Base-by-base conservation (phyloP, 306 rosid species). In the Castanospermum australe region DNA sequence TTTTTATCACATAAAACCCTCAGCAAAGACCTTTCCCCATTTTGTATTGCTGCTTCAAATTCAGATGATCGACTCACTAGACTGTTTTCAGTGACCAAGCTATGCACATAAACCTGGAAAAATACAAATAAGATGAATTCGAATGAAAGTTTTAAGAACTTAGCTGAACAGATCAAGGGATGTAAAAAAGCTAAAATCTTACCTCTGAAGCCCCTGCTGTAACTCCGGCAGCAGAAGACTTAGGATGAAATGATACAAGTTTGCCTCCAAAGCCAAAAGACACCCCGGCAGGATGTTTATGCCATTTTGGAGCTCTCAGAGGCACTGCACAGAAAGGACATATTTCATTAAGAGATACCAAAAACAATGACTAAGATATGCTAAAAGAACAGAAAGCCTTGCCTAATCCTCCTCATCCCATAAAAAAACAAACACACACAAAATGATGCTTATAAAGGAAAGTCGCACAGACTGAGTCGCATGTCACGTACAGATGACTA, bases 261-360 rank as follows among this genome's bases (percentile, higher is more conserved):
- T 96, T 96, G 67, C 99, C 99, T 67, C 99, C 99, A 85, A 96
- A 96, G 80, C 98, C 99, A 89, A 96, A 96, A 59, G 98, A 96
- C 32, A 81, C 97, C 12, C 99, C 99, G 84, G 70, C 92, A 75
- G 99, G 99, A 57, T 98, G 94, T 67, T 90, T 96, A 67, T 89
- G 93, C 99, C 98, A 96, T 87, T 96, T 96, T 51, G 99, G 99
- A 77, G 99, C 98, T 87, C 93, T 90, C 84, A 96, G 82, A 21
- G 89, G 67, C 57, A 24, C 99, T 96, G 92, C 79, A 79, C 66
- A 84, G 68, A 79, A 79, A 71, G 21, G 65, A 62, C 47, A 76
- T 8, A 25, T 36, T 70, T 81, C 59, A 59, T 52, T 70, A 38
- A 39, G 66, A 70, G 51, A 45, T 79, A 39, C 67, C 13, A 55